phyloP scores from a whole-genome alignment of 495 filamentous ascomycete genomes.

The Podospora sp. region DNA sequence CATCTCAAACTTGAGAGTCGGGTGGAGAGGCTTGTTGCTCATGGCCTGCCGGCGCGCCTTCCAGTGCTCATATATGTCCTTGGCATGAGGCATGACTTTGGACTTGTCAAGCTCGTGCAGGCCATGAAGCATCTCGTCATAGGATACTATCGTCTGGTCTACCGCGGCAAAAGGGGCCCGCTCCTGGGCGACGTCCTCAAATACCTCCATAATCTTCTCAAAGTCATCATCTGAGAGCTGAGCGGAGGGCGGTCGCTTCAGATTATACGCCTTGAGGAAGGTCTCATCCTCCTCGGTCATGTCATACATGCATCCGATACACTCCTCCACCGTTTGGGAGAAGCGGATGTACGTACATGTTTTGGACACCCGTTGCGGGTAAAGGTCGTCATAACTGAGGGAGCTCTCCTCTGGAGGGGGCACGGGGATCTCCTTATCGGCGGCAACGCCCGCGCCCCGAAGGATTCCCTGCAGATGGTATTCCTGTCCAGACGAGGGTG shows the following conservation, averaged over 20 bases:
- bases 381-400: slow-evolving; percentile 84
- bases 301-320: slow-evolving; percentile 78
- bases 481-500: slow-evolving; percentile 64
- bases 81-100: slow-evolving; percentile 70
- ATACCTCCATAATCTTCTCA: slow-evolving; percentile 91
- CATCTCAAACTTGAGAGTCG: slow-evolving; percentile 87
- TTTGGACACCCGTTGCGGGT: slow-evolving; percentile 74
- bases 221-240: slow-evolving; percentile 87
- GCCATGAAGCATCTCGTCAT: slow-evolving; percentile 75
- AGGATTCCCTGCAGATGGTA: slow-evolving; percentile 96
- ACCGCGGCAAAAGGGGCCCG: slow-evolving; percentile 87
- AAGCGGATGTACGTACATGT: slow-evolving; percentile 95
- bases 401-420: slow-evolving; percentile 76
- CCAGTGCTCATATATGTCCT: slow-evolving; percentile 91
- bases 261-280: slow-evolving; percentile 82
- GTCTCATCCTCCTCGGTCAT: slow-evolving; percentile 87
- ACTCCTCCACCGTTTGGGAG: slow-evolving; percentile 97
- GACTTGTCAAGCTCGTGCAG: slow-evolving; percentile 72
- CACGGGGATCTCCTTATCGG: slow-evolving; percentile 80
- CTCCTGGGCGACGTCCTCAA: slow-evolving; percentile 78
- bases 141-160: slow-evolving; percentile 79
- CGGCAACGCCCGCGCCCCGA: slow-evolving; percentile 69
- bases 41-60: slow-evolving; percentile 65
- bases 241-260: slow-evolving; percentile 62
- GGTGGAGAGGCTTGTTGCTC: slow-evolving; percentile 69